Evolutionary conservation across 2,329 filamentous ascomycete species (phyloP), one percentile per base, ranked within the genome.

Genomic region (Monosporascus sp.): DNA sequence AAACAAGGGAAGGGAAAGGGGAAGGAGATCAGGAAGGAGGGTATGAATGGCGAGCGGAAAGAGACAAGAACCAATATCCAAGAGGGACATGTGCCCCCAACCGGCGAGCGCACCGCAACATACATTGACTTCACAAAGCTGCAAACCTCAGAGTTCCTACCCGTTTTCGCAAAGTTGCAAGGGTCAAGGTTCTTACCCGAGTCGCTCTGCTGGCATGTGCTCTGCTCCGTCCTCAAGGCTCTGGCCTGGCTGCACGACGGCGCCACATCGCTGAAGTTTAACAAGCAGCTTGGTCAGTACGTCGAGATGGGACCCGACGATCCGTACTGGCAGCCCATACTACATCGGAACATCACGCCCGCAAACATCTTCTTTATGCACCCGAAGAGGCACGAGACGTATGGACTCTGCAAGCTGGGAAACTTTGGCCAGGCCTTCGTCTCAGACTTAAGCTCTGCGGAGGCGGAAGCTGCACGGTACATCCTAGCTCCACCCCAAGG

Each of bases 191-290:
- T 77, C 56, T 62, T 80, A 14, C 78, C 79, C 0, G 80, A 83
- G 58, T 70, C 72, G 2, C 67, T 83, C 14, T 79, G 78, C 57
- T 84, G 80, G 80, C 79, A 83, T 59, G 78, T 83, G 8, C 68
- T 78, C 14, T 62, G 69, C 11, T 76, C 74, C 7, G 63, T 82
- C 47, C 64, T 77, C 16, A 69, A 70, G n/a, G 78, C 78, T 2
- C 69, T 82, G 40, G 64, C 74, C 31, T 82, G 76, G 70, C 65
- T 83, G 20, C 80, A 84, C 61, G 73, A 79, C 45, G 80, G 80
- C 17, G 65, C 50, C 63, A 64, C 5, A 58, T 68, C 58, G 6
- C 20, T 63, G 14, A 56, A 60, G 27, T 54, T 55, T 20, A 50
- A 64, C 38, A 48, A 51, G 38, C 31, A 54, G 8, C 19, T 51